Conservation (phyloP, 805 yeast genomes). For the Candida cerambycidarum region DNA sequence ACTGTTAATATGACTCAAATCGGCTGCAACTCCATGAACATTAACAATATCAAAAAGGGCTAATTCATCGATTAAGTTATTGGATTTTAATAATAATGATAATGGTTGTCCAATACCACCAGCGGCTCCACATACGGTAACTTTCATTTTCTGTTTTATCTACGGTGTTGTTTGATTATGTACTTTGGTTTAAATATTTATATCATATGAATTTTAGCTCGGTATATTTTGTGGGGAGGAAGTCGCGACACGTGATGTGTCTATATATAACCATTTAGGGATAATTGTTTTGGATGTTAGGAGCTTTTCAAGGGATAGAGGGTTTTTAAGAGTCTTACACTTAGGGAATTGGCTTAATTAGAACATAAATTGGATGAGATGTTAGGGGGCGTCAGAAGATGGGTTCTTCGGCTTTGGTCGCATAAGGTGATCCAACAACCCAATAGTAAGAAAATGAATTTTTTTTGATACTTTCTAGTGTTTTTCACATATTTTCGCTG, state of each 20-base stretch:
- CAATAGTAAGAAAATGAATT: no score
- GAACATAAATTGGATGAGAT: background rate
- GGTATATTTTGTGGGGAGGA: constrained; percentile 2
- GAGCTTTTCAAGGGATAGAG: background rate
- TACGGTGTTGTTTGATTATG: background rate
- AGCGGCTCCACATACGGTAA: constrained; percentile 50
- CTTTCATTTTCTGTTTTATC: constrained; percentile 42
- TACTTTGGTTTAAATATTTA: background rate
- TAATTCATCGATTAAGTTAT: constrained; percentile 37
- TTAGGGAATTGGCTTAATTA: no score
- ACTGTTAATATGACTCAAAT: constrained; percentile 42
- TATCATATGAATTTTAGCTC: constrained; percentile 6
- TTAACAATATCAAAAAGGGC: constrained; percentile 45
- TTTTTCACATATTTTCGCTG: no score
- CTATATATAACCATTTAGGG: background rate
- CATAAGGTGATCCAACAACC: no score
- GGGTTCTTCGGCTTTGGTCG: no score
- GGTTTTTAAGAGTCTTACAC: no score
- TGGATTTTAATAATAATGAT: constrained; percentile 42
- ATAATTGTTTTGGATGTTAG: background rate
- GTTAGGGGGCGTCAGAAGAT: no score
- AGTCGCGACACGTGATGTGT: constrained; percentile 3
- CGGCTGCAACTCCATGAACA: constrained; percentile 48
- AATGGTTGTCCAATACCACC: constrained; percentile 51
- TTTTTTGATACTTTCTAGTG: no score